Base-by-base conservation (phyloP, 192 early-diverging fungal species). In the Mortierella hygrophila region DNA sequence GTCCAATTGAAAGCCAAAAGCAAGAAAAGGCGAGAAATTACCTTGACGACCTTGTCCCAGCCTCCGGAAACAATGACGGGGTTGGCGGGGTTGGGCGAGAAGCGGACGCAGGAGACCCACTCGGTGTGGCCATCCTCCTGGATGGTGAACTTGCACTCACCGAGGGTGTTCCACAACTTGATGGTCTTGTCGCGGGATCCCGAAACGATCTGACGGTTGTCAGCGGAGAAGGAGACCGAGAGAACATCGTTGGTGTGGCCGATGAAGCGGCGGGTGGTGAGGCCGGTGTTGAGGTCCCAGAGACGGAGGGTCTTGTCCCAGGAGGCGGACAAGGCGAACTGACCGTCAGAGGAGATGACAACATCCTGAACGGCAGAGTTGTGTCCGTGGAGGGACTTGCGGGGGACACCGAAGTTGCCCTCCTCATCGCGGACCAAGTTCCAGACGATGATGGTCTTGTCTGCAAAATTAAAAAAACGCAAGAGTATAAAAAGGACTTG, bases 11-110 rank as follows among this genome's bases (percentile, higher is more conserved):
- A 68, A 46, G 6, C 20, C 35, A 75, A 60, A 3, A 77, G 41
- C n/a, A 47, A 49, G 63, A 65, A 15, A 26, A 65, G 0, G 49
- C 32, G 60, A 37, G 65, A 78, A 88, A 89, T 80, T 93, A 98
- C 97, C 98, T 99, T 99, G 92, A 99, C 98, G 85, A 98, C 91
- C 95, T 99, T 99, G 94, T 99, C 98, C 98, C 98, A 99, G 87
- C 98, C 97, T 90, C 95, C 93, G 72, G 97, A 98, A 63, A 99
- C 97, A 87, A 99, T 96, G 92, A 99, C 94, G 81, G 98, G 97
- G 95, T 97, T 99, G 78, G 92, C 93, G 78, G 97, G 96, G 96
- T 99, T 99, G 90, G 98, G 98, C 78, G 97, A 98, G 96, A 99
- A 99, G 89, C 97, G 95, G 88, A 99, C 98, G 93, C 97, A 98